Percentiles rank a stretch among this genome's conserved stretches.
phyloP scores from a whole-genome alignment of 2,329 filamentous ascomycete genomes.

The Polychaeton citri region DNA sequence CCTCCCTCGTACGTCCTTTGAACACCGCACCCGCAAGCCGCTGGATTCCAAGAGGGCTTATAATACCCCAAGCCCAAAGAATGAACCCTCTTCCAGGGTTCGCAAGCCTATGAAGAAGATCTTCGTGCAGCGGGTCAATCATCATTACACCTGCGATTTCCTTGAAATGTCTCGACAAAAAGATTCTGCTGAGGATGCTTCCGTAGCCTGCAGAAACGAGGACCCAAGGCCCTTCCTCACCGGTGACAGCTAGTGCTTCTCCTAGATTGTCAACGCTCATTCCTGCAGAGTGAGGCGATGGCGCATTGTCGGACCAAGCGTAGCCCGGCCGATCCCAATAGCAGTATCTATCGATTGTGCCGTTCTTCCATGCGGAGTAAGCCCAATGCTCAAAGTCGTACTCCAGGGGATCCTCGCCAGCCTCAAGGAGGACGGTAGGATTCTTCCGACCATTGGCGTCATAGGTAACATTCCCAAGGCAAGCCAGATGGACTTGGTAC shows the following conservation, averaged over 20 bases:
- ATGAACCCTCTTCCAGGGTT: conserved; percentile 60
- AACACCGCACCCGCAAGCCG: conserved; percentile 70
- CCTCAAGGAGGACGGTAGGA: conserved; percentile 80
- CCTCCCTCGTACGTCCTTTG: conserved; percentile 62
- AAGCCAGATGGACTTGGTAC: conserved; percentile 78
- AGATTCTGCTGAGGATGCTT: conserved; percentile 79
- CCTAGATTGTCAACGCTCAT: conserved; percentile 85
- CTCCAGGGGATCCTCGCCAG: conserved; percentile 67
- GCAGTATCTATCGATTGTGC: conserved; percentile 78
- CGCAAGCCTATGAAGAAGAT: conserved; percentile 57
- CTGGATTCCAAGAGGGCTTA: conserved; percentile 78
- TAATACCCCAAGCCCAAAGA: conserved; percentile 73
- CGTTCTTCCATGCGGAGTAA: conserved; percentile 60
- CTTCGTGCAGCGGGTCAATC: conserved; percentile 81
- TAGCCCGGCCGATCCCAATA: conserved; percentile 89
- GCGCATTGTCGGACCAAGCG: conserved; percentile 80
- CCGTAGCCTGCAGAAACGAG: conserved; percentile 77
- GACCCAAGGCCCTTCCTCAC: conserved; percentile 80
- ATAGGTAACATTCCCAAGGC: conserved; percentile 56
- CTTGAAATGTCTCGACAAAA: conserved; percentile 66
- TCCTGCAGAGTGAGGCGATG: conserved; percentile 82
- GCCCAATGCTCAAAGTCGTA: conserved; percentile 69
- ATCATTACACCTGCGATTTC: conserved; percentile 68
- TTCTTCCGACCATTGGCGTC: conserved; percentile 40
- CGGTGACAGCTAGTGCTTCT: conserved; percentile 67